Conservation (phyloP, 139 green algal species). For the Eudorina sp. region DNA sequence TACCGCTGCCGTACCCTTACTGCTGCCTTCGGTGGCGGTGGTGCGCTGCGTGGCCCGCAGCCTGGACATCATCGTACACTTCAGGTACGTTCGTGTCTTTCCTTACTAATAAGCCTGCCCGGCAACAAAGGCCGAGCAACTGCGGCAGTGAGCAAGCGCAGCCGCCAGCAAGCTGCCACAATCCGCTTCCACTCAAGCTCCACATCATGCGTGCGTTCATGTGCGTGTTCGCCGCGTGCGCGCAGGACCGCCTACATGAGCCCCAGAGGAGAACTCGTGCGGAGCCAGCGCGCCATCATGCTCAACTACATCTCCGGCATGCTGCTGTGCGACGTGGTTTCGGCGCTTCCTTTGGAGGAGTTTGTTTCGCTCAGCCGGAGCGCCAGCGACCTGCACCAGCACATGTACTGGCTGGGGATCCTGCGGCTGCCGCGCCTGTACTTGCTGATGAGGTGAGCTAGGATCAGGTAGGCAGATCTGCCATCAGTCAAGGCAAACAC, state of each 20-base stretch:
- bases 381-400: neutral
- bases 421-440: constrained; percentile 13
- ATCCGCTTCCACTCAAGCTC: no score
- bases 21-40: no score
- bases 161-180: no score
- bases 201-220: no score
- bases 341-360: neutral
- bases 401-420: neutral
- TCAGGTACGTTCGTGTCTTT: constrained; percentile 8
- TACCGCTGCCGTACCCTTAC: no score
- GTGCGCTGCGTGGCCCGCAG: neutral
- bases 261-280: neutral
- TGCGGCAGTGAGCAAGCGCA: no score
- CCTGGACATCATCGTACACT: constrained; percentile 7
- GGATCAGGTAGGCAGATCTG: neutral
- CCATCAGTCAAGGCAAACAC: no score
- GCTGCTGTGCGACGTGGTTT: constrained; percentile 5
- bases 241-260: constrained; percentile 8
- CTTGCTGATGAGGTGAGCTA: neutral
- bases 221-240: no score
- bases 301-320: neutral
- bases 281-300: neutral
- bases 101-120: no score
- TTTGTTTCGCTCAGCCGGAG: neutral
- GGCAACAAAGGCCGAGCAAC: no score